Base-by-base conservation (phyloP, 768 basidiomycete species). In the Termitomyces sp. region DNA sequence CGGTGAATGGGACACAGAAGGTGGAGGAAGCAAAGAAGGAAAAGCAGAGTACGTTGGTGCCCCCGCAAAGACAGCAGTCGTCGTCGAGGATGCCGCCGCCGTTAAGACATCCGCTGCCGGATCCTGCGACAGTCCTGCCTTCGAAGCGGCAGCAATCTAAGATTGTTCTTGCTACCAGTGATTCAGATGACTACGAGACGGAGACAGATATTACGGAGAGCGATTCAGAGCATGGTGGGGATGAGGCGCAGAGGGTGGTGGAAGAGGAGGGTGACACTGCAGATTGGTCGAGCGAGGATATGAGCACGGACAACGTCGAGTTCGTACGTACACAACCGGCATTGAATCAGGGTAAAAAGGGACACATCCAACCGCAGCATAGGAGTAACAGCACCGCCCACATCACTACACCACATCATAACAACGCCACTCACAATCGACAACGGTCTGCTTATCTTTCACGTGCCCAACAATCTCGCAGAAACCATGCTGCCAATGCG, bases 231-330 rank as follows among this genome's bases (percentile, higher is more conserved):
- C 59, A 47, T 25, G 60, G 49, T 48, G 66, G 4, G 0, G 66
- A 78, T 1, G 78, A 76, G 11, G 14, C 15, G 7, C 29, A 8
- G 46, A 7, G 29, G 5, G 37, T 29, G 53, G 38, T 17, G 25
- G 82, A 82, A 15, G 79, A 78, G 7, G 78, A 77, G 25, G 80
- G 79, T 42, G 80, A 81, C 14, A 76, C 77, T 20, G 80, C 78
- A 37, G 81, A 81, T 31, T 89, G 87, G 87, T 83, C 82, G 46
- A 86, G 83, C 7, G 87, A 86, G 60, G 86, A 82, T 15, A 68
- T 79, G 68, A 76, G 77, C 29, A 76, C 73, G 31, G 79, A 76
- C 45, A 74, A 73, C 42, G 75, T 71, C 15, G 54, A 69, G 59
- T 65, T 63, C 31, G 32, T 60, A 61, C 56, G 50, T 20, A 51